Evolutionary conservation across 2,329 filamentous ascomycete species (phyloP).

Genomic region (Calonectria crousiana): DNA sequence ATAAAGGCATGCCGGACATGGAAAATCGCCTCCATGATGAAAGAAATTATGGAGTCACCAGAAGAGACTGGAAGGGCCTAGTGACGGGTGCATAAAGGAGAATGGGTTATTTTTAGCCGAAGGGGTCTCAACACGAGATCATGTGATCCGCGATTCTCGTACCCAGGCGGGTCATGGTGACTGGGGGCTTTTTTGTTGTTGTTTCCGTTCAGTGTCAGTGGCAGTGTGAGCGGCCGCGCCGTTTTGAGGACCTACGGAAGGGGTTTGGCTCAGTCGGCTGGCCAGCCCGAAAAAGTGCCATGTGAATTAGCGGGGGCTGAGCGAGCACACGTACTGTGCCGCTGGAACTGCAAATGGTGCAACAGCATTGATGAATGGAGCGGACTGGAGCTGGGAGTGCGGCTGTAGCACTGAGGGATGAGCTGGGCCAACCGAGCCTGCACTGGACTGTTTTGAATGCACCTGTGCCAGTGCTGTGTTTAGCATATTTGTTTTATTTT

Average conservation of each 20-base stretch:
- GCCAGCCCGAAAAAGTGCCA: background rate
- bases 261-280: background rate
- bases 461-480: background rate
- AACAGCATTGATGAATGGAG: background rate
- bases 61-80: background rate
- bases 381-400: background rate
- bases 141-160: constrained; percentile 37
- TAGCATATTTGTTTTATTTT: background rate
- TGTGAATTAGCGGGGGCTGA: constrained; percentile 8
- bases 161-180: constrained; percentile 13
- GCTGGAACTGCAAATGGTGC: background rate
- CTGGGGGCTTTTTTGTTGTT: constrained; percentile 15
- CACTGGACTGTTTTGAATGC: background rate
- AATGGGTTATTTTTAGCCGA: constrained; percentile 41
- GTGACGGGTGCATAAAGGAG: constrained; percentile 11
- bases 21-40: background rate
- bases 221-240: constrained; percentile 10
- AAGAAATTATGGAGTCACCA: background rate
- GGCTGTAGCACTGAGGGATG: constrained; percentile 2
- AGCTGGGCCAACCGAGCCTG: background rate
- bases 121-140: constrained; percentile 46
- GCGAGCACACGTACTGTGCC: background rate
- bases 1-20: background rate
- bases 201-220: background rate
- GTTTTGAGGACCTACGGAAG: background rate